phyloP scores from a whole-genome alignment of 2,329 filamentous ascomycete species.

The Fusarium devonianum region DNA sequence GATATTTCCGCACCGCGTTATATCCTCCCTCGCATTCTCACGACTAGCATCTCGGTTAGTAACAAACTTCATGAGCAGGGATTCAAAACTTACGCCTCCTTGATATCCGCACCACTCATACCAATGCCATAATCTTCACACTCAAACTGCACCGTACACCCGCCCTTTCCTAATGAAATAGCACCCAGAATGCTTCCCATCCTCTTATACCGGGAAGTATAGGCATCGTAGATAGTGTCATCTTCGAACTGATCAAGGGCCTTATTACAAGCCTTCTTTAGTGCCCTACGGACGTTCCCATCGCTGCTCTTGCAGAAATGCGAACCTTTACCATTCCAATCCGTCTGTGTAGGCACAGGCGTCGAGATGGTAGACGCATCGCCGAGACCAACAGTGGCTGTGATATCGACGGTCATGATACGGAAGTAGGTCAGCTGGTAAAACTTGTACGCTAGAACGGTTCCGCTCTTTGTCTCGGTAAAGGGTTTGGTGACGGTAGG shows the following conservation, averaged over 20 bases:
- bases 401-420: not conserved
- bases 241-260: conserved; percentile 4
- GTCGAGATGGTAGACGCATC: conserved; percentile 1
- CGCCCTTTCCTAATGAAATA: not conserved
- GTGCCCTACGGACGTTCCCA: not conserved
- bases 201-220: not conserved
- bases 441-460: not conserved
- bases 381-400: not conserved
- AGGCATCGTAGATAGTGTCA: conserved; percentile 3
- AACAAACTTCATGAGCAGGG: not conserved
- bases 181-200: not conserved
- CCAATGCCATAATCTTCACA: conserved; percentile 9
- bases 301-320: not conserved
- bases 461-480: not conserved
- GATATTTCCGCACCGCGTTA: not conserved
- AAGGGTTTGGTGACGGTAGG: not conserved
- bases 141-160: not conserved
- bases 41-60: not conserved
- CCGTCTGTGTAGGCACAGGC: conserved; percentile 3
- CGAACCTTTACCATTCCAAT: conserved; percentile 1
- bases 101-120: conserved; percentile 1
- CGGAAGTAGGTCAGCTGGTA: not conserved
- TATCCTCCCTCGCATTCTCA: not conserved
- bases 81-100: conserved; percentile 7
- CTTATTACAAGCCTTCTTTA: conserved; percentile 1